Conservation (phyloP, 805 yeast species). For the Naumovozyma baii region DNA sequence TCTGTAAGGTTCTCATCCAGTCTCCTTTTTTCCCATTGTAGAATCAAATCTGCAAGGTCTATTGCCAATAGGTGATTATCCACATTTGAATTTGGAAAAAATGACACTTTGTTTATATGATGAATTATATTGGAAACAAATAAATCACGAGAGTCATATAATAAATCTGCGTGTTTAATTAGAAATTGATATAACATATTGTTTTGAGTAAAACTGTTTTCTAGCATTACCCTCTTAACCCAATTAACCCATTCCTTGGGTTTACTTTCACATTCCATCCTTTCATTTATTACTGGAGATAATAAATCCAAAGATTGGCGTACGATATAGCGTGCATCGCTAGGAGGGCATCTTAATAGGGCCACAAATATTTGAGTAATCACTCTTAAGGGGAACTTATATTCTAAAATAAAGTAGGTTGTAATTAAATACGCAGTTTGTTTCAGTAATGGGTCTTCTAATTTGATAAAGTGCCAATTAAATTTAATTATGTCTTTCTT, state of each 20-base stretch:
- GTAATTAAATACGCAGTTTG: constrained; percentile 90
- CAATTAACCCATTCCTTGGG: constrained; percentile 74
- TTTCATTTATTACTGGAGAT: constrained; percentile 74
- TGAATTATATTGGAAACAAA: constrained; percentile 82
- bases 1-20: constrained; percentile 4
- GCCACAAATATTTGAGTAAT: constrained; percentile 92
- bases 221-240: constrained; percentile 87
- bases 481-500: constrained; percentile 84
- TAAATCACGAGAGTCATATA: constrained; percentile 78
- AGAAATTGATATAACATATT: constrained; percentile 81
- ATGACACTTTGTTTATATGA: constrained; percentile 84
- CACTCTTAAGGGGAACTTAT: constrained; percentile 79
- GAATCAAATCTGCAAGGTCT: constrained; percentile 76
- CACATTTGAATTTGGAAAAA: constrained; percentile 61
- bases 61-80: constrained; percentile 83
- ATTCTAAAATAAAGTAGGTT: constrained; percentile 74
- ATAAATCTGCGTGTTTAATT: constrained; percentile 74
- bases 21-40: constrained; percentile 72
- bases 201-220: constrained; percentile 81
- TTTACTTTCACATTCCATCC: constrained; percentile 46
- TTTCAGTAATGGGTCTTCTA: constrained; percentile 81
- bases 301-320: constrained; percentile 78
- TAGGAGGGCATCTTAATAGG: constrained; percentile 69
- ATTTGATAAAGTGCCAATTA: constrained; percentile 85
- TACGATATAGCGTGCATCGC: constrained; percentile 74